Evolutionary conservation across 75 land plant species (phyloP).

Genomic region (Pinus taeda): DNA sequence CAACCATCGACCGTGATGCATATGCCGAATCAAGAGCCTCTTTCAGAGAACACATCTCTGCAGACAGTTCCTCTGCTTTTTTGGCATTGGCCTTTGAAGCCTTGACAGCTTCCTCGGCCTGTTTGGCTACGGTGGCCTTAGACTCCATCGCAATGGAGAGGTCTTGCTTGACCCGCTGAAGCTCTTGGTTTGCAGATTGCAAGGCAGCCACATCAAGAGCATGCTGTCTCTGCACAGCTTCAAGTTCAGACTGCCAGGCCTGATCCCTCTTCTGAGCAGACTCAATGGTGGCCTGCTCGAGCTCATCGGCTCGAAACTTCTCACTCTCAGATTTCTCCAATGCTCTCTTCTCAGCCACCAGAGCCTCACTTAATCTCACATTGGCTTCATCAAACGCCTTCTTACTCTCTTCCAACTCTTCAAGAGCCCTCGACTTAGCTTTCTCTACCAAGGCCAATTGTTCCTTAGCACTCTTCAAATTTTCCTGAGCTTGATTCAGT

Average conservation of each 20-base stretch:
- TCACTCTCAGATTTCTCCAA: constrained; percentile 63
- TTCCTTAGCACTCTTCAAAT: constrained; percentile 60
- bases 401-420: constrained; percentile 48
- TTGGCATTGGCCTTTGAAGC: constrained; percentile 50
- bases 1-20: neutral
- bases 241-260: constrained; percentile 53
- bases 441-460: constrained; percentile 34
- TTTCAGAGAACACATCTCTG: constrained; percentile 39
- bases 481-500: constrained; percentile 40
- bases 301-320: constrained; percentile 59
- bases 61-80: constrained; percentile 45
- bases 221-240: constrained; percentile 46
- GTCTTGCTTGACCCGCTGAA: constrained; percentile 48
- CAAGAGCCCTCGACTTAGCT: constrained; percentile 35
- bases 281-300: constrained; percentile 64
- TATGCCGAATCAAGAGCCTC: constrained; percentile 27
- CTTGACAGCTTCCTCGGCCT: constrained; percentile 56
- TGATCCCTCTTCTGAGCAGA: constrained; percentile 47
- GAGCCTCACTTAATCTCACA: constrained; percentile 53
- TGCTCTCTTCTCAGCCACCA: constrained; percentile 50
- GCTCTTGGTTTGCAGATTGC: constrained; percentile 43
- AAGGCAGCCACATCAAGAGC: constrained; percentile 52
- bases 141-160: constrained; percentile 46
- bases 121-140: constrained; percentile 38
- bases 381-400: constrained; percentile 42